These are phyloP conservation scores for Hypoxylon sp. DNA, from an alignment of 2,329 filamentous ascomycete genomes.

Conservation along the genomic window DNA sequence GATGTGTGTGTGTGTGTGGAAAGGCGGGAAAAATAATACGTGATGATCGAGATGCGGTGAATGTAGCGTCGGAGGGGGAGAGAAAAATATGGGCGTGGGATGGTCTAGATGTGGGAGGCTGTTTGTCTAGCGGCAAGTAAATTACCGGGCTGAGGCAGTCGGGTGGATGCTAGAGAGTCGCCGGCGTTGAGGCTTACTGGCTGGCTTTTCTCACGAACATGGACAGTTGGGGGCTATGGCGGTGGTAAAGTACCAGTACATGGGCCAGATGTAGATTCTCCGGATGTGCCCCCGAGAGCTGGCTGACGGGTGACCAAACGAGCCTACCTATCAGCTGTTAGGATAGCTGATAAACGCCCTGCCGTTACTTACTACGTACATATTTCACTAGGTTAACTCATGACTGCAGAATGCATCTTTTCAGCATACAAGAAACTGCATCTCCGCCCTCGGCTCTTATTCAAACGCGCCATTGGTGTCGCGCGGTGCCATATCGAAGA, in stretches of 20 bases:
- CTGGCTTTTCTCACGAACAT: constrained; percentile 15
- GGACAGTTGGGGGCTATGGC: constrained; percentile 30
- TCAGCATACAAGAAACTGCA: constrained; percentile 25
- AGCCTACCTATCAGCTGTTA: constrained; percentile 34
- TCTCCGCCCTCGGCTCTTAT: constrained; percentile 21
- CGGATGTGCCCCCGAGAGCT: constrained; percentile 34
- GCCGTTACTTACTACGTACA: constrained; percentile 33
- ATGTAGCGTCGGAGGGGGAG: constrained; percentile 22
- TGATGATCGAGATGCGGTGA: constrained; percentile 34
- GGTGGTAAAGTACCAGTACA: constrained; percentile 13
- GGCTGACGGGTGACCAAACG: constrained; percentile 24
- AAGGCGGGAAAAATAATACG: constrained; percentile 7
- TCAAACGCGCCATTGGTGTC: constrained; percentile 6
- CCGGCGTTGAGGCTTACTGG: constrained; percentile 38
- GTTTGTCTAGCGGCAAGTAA: constrained; percentile 40
- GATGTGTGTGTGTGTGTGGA: constrained; percentile 22
- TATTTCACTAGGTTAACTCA: constrained; percentile 22
- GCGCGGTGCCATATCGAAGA: neutral
- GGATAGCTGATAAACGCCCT: constrained; percentile 25
- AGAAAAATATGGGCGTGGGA: constrained; percentile 28
- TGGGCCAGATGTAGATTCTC: constrained; percentile 30
- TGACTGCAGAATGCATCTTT: constrained; percentile 32
- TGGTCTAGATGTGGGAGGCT: constrained; percentile 41
- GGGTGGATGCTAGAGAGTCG: constrained; percentile 27
- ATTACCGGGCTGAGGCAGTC: constrained; percentile 42